Evolutionary conservation across 805 yeast genomes (phyloP), one percentile per base, ranked within the genome.

Genomic region (Candida easanensis): DNA sequence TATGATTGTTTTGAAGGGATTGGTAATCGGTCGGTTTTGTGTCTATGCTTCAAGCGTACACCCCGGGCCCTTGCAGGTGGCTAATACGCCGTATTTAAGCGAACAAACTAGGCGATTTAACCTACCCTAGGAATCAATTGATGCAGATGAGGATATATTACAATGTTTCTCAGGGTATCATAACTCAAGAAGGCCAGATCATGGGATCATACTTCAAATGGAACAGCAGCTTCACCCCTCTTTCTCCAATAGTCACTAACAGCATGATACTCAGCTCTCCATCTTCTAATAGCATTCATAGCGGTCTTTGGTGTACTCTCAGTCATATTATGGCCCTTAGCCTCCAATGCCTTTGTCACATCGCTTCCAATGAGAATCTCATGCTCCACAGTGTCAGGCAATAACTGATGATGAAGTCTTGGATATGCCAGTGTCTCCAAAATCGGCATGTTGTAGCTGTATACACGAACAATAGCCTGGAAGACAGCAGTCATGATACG

Each of bases 161-260:
- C n/a, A n/a, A n/a, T n/a, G n/a, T n/a, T n/a, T n/a, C n/a, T n/a
- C n/a, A n/a, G n/a, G n/a, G n/a, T n/a, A n/a, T n/a, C n/a, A n/a
- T n/a, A n/a, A n/a, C n/a, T n/a, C n/a, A n/a, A n/a, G n/a, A n/a
- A n/a, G n/a, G n/a, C n/a, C n/a, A n/a, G n/a, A n/a, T n/a, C n/a
- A n/a, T n/a, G n/a, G n/a, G n/a, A n/a, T n/a, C n/a, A n/a, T n/a
- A n/a, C 10, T 22, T 22, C 25, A 22, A 22, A 22, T 8, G 30
- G 33, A 16, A 30, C 93, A 42, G 74, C 79, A 13, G 89, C 84
- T 33, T 65, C 71, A 7, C 95, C 96, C 36, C 83, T 66, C 60
- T 90, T 90, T 44, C 98, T 70, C 96, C 97, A 91, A 61, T 65
- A 87, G 61, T 91, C 98, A 53, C 88, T 73, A 10, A 89, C 96